phyloP scores from a whole-genome alignment of 2,329 filamentous ascomycete species.

The Coleophoma cylindrospora region DNA sequence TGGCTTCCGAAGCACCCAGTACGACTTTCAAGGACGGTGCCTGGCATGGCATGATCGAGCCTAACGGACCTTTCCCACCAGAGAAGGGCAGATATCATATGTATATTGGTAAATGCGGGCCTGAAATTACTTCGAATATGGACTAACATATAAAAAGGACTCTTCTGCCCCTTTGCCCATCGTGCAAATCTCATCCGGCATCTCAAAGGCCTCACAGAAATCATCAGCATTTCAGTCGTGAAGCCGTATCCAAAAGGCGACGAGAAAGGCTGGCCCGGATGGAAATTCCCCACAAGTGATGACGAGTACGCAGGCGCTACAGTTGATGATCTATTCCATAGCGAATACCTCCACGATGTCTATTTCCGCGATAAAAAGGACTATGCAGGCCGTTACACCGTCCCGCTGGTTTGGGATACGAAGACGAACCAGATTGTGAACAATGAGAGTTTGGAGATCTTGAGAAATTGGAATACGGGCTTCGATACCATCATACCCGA shows the following conservation, averaged over 20 bases:
- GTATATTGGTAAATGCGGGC: conserved; percentile 61
- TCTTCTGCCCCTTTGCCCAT: conserved; percentile 54
- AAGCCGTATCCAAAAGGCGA: conserved; percentile 64
- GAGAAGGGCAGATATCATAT: conserved; percentile 90
- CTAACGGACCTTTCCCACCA: conserved; percentile 45
- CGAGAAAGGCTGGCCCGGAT: conserved; percentile 58
- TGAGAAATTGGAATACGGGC: conserved; percentile 69
- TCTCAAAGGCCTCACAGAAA: conserved; percentile 84
- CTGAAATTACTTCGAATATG: neutral
- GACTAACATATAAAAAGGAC: conserved; percentile 30
- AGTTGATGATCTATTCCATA: conserved; percentile 53
- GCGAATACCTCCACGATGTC: conserved; percentile 58
- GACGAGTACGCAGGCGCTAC: conserved; percentile 60
- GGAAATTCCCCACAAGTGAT: conserved; percentile 56
- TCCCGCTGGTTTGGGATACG: conserved; percentile 62
- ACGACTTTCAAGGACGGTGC: conserved; percentile 17
- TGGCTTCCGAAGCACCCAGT: conserved; percentile 6
- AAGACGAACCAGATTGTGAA: conserved; percentile 64
- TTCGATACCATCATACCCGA: conserved; percentile 64
- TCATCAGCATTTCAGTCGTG: conserved; percentile 47
- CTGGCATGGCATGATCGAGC: conserved; percentile 17
- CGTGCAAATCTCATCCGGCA: conserved; percentile 81
- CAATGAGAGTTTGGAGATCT: conserved; percentile 77
- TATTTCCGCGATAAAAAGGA: conserved; percentile 60
- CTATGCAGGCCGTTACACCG: conserved; percentile 63